Base-by-base conservation (phyloP, 129 eudicot genomes). In the Centella asiatica region DNA sequence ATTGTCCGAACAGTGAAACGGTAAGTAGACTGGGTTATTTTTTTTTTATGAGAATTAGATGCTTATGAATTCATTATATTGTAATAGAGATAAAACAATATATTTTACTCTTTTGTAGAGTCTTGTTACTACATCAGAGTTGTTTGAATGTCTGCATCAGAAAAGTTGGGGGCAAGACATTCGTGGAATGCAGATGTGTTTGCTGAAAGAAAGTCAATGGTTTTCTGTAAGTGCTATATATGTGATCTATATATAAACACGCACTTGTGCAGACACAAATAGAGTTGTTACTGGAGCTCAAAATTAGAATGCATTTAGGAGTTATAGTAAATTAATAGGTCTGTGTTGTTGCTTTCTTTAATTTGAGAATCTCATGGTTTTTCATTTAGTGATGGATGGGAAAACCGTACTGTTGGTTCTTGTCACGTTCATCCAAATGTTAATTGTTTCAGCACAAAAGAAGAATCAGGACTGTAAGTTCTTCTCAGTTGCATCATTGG, bases 391-490 rank as follows among this genome's bases (percentile, higher is more conserved):
- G 22, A 57, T 57, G 46, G 63, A 34, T 20, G 45, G 37, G 34
- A 33, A 29, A 34, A 57, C 44, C 34, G 28, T 57, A 28, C 29
- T 34, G 0, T 57, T 19, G 3, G 26, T 57, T 33, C 25, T 22
- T 36, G 63, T 57, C 19, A 19, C 34, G 33, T 20, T n/a, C 63
- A 57, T 57, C 29, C 19, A 4, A 24, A 34, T 57, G 4, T 57
- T 34, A 29, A 3, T 57, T 37, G 29, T 57, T 1, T 22, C 63
- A 57, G 63, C 63, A 20, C 63, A 57, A 46, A 39, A 57, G 45
- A 19, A 9, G 6, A 57, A 57, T 19, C 29, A 20, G 29, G 63
- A 57, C 28, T 34, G 63, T 57, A 57, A 57, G 63, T 57, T 14
- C n/a, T n/a, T 26, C 1, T 57, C 14, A 1, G 45, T 33, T 33